Conservation (phyloP, 768 basidiomycete genomes). For the Agaricus blazei region DNA sequence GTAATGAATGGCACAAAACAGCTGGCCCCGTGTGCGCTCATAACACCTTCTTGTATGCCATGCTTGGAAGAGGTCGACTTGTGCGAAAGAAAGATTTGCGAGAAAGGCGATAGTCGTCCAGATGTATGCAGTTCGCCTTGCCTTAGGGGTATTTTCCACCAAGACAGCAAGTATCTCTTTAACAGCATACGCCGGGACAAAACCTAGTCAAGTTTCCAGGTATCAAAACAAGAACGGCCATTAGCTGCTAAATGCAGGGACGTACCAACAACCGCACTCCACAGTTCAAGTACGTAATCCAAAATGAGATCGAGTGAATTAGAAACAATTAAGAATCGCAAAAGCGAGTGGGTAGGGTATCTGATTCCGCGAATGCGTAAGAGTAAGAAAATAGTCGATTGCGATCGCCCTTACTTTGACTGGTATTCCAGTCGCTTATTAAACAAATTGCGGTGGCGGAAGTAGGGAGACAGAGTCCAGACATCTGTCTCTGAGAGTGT, state of each 20-base stretch:
- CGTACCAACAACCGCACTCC: conserved; percentile 51
- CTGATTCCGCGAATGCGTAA: conserved; percentile 22
- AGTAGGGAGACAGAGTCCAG: conserved; percentile 64
- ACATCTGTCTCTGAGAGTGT: conserved; percentile 50
- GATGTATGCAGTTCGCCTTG: conserved; percentile 43
- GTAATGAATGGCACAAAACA: conserved; percentile 67
- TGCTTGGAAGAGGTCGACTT: conserved; percentile 55
- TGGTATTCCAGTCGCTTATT: conserved; percentile 55
- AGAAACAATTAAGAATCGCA: conserved; percentile 58
- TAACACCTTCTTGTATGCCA: conserved; percentile 70
- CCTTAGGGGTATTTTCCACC: conserved; percentile 33
- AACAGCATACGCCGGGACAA: conserved; percentile 61
- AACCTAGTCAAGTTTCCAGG: conserved; percentile 33
- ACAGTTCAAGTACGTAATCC: conserved; percentile 52
- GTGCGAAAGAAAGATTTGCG: conserved; percentile 62
- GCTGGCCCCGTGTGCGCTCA: conserved; percentile 65
- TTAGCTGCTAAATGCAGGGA: conserved; percentile 5
- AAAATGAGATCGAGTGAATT: conserved; percentile 68
- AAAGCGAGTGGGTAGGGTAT: conserved; percentile 49
- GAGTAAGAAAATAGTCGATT: not conserved
- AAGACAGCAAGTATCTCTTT: conserved; percentile 55
- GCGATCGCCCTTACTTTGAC: conserved; percentile 23
- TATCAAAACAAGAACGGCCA: not conserved
- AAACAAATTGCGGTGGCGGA: conserved; percentile 64
- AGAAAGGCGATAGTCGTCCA: conserved; percentile 59